Percentiles rank a stretch among this genome's conserved stretches.
phyloP scores from a whole-genome alignment of 2,329 filamentous ascomycete genomes.

The Arthroderma sp. region DNA sequence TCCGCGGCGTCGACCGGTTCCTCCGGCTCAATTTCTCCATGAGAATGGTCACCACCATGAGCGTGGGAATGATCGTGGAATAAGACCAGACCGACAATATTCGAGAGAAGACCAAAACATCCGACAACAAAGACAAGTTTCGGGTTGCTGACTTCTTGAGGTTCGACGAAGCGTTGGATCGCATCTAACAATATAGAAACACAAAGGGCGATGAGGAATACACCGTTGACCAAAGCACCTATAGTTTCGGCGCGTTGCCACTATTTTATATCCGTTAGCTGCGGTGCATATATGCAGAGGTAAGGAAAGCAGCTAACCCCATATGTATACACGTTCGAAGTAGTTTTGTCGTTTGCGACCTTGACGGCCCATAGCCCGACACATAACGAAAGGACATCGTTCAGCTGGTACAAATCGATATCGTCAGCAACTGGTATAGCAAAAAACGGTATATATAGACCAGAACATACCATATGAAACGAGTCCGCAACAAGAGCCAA shows the following conservation, averaged over 20 bases:
- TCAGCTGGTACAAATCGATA: conserved; percentile 45
- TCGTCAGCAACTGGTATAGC: background rate
- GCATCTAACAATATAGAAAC: conserved; percentile 94
- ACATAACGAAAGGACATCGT: conserved; percentile 88
- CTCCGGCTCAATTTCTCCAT: conserved; percentile 23
- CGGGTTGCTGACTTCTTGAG: conserved; percentile 74
- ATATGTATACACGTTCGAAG: conserved; percentile 85
- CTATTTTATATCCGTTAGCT: conserved; percentile 33
- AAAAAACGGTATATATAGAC: background rate
- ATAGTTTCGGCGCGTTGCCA: conserved; percentile 97
- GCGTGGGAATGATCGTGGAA: conserved; percentile 88
- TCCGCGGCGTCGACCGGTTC: conserved; percentile 27
- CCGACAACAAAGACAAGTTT: conserved; percentile 82
- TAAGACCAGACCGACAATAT: conserved; percentile 75
- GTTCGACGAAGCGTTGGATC: conserved; percentile 79
- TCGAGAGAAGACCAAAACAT: conserved; percentile 70
- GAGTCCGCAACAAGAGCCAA: conserved; percentile 90
- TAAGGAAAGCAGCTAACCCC: conserved; percentile 47
- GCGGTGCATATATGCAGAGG: conserved; percentile 4
- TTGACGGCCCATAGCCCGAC: conserved; percentile 94
- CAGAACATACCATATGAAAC: conserved; percentile 74
- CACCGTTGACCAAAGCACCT: conserved; percentile 90
- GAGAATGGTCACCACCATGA: conserved; percentile 45
- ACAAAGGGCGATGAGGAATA: conserved; percentile 92
- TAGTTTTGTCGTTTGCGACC: conserved; percentile 66